Conservation (phyloP, 2,329 filamentous ascomycete species). For the Diaporthe sp. region DNA sequence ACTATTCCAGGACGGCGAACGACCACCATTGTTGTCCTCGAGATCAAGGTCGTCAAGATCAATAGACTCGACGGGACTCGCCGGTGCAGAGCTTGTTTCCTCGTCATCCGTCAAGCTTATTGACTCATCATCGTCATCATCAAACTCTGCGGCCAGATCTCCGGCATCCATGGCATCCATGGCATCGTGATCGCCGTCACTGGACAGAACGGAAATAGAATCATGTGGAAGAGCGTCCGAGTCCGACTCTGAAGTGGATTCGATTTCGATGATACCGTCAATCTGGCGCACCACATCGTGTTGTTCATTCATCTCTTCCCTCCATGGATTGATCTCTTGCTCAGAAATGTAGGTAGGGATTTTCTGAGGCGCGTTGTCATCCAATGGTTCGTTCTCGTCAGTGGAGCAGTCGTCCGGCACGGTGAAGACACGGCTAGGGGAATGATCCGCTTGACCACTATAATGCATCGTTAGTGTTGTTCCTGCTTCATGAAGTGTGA, state of each 20-base stretch:
- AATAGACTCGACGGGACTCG: conserved; percentile 23
- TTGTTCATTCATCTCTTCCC: not conserved
- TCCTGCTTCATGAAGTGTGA: not conserved
- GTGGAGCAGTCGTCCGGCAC: conserved; percentile 40
- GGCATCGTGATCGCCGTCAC: not conserved
- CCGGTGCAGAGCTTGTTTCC: conserved; percentile 20
- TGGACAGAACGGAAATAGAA: conserved; percentile 10
- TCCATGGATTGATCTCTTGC: not conserved
- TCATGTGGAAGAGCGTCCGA: conserved; percentile 3
- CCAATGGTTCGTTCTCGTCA: conserved; percentile 39
- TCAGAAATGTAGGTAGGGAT: not conserved
- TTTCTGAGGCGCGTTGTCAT: conserved; percentile 27
- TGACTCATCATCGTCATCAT: conserved; percentile 24
- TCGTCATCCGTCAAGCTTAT: conserved; percentile 37
- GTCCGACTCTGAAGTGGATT: not conserved
- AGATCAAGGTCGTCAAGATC: conserved; percentile 2
- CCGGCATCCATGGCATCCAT: not conserved
- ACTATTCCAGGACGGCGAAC: conserved; percentile 36
- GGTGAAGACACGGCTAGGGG: conserved; percentile 38
- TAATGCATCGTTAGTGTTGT: not conserved
- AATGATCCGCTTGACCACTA: conserved; percentile 26
- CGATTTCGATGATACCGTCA: conserved; percentile 33
- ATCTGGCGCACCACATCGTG: not conserved
- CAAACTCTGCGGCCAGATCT: not conserved
- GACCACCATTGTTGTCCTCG: not conserved